A percentile compares a stretch with the other conserved stretches of the same genome.
Evolutionary conservation across 495 filamentous ascomycete species (phyloP).

Genomic region (Aspergillus egyptiacus): DNA sequence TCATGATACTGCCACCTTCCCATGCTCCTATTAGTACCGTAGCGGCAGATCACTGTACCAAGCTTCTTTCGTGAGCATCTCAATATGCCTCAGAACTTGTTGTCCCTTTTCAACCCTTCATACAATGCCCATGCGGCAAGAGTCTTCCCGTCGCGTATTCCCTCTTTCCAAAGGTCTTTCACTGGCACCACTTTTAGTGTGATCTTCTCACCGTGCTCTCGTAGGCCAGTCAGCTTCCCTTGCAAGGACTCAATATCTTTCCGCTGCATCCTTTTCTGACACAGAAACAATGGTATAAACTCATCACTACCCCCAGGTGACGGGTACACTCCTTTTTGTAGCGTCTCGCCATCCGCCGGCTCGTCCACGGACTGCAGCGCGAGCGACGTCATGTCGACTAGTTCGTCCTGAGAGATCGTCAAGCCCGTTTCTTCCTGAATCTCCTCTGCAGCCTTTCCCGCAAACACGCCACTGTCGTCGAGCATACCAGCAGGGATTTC

Average conservation of each 20-base stretch:
- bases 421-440: slow-evolving; percentile 77
- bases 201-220: slow-evolving; percentile 79
- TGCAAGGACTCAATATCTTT: slow-evolving; percentile 60
- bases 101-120: slow-evolving; percentile 61
- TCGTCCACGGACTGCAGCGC: slow-evolving; percentile 33
- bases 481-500: slow-evolving; percentile 91
- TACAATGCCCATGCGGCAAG: slow-evolving; percentile 74
- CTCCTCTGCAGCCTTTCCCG: slow-evolving; percentile 72
- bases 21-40: background rate
- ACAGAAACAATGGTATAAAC: slow-evolving; percentile 71
- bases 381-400: slow-evolving; percentile 66
- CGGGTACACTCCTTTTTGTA: slow-evolving; percentile 65
- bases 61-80: background rate
- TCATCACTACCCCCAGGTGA: slow-evolving; percentile 81
- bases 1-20: background rate
- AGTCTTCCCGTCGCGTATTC: slow-evolving; percentile 70
- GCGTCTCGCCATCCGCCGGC: slow-evolving; percentile 29
- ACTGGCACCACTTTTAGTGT: slow-evolving; percentile 66
- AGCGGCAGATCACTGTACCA: background rate
- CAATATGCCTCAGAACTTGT: slow-evolving; percentile 42
- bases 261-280: slow-evolving; percentile 61
- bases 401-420: slow-evolving; percentile 45
- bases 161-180: slow-evolving; percentile 71
- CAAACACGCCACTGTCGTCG: slow-evolving; percentile 68
- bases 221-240: slow-evolving; percentile 71